Evolutionary conservation across 495 filamentous ascomycete genomes (phyloP).

Genomic region (Aspergillus funiculosus): DNA sequence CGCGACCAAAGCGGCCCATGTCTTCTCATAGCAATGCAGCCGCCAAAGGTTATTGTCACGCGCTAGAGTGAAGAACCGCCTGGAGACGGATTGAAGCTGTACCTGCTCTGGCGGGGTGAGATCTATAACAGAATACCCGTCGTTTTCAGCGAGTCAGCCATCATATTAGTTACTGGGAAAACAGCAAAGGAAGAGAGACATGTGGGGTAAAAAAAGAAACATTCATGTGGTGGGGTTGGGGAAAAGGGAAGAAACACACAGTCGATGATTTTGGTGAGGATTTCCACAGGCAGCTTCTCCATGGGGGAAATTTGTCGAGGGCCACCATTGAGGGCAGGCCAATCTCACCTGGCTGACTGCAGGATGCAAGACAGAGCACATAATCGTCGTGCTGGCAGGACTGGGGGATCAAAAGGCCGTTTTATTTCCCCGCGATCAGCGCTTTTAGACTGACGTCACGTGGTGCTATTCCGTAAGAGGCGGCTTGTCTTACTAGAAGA

Average conservation of each 20-base stretch:
- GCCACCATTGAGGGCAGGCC: slow-evolving; percentile 33
- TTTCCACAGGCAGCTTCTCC: slow-evolving; percentile 68
- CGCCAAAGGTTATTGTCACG: slow-evolving; percentile 77
- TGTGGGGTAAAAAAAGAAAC: slow-evolving; percentile 29
- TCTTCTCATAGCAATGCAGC: slow-evolving; percentile 65
- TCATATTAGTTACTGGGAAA: too few relatives aligned
- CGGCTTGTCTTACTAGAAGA: neutral
- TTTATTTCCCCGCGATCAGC: slow-evolving; percentile 19
- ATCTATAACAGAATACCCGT: too few relatives aligned
- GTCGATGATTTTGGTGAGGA: slow-evolving; percentile 66
- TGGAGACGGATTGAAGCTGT: slow-evolving; percentile 64
- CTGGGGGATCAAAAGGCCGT: slow-evolving; percentile 14
- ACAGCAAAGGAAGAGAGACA: slow-evolving; percentile 11
- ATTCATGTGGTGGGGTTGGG: slow-evolving; percentile 12
- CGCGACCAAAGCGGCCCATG: slow-evolving; percentile 44
- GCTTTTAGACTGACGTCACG: slow-evolving; percentile 17
- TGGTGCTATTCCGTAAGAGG: neutral
- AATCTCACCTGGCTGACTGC: slow-evolving; percentile 16
- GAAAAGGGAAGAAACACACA: slow-evolving; percentile 47
- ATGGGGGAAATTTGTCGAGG: slow-evolving; percentile 32
- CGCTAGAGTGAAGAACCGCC: slow-evolving; percentile 57
- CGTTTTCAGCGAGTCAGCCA: too few relatives aligned
- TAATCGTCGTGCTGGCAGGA: slow-evolving; percentile 8
- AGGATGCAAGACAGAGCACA: slow-evolving; percentile 11
- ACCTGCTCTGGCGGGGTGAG: slow-evolving; percentile 65